These are phyloP conservation scores for Skeletonema grethae DNA, from an alignment of 108 stramenopile genomes.

Conservation along the genomic window DNA sequence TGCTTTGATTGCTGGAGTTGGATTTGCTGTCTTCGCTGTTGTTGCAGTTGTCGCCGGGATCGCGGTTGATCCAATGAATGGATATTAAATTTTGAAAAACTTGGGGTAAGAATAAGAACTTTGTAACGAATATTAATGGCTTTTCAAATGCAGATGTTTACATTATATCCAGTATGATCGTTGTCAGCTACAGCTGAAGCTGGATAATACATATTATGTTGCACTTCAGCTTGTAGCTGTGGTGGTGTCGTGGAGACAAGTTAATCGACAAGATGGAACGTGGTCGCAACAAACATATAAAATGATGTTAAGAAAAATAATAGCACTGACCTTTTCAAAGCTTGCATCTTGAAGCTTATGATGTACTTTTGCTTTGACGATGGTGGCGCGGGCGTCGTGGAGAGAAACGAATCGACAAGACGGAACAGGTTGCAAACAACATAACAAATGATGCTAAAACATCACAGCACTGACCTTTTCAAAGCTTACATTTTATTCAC, in stretches of 20 bases:
- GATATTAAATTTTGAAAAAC: conserved; percentile 17
- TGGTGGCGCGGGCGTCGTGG: too few relatives aligned
- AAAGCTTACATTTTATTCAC: conserved; percentile 6
- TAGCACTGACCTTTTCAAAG: too few relatives aligned
- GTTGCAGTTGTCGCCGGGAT: conserved; percentile 78
- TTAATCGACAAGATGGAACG: too few relatives aligned
- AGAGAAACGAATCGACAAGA: neutral
- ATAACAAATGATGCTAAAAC: neutral
- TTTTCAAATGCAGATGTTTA: neutral
- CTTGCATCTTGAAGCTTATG: too few relatives aligned
- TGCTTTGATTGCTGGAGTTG: conserved; percentile 80
- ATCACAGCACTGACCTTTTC: neutral
- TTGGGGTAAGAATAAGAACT: neutral
- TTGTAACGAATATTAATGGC: neutral
- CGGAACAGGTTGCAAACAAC: neutral
- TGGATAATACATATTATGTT: too few relatives aligned
- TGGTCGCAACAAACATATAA: too few relatives aligned
- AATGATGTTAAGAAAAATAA: too few relatives aligned
- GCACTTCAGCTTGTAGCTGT: too few relatives aligned
- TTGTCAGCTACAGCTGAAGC: neutral
- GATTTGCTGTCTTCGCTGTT: conserved; percentile 61
- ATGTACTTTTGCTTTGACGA: too few relatives aligned
- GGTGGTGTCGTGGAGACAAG: too few relatives aligned
- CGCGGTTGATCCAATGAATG: conserved; percentile 69
- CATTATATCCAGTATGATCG: neutral